Conservation (phyloP, 2,329 filamentous ascomycete genomes). For the Clonostachys rhizophaga region DNA sequence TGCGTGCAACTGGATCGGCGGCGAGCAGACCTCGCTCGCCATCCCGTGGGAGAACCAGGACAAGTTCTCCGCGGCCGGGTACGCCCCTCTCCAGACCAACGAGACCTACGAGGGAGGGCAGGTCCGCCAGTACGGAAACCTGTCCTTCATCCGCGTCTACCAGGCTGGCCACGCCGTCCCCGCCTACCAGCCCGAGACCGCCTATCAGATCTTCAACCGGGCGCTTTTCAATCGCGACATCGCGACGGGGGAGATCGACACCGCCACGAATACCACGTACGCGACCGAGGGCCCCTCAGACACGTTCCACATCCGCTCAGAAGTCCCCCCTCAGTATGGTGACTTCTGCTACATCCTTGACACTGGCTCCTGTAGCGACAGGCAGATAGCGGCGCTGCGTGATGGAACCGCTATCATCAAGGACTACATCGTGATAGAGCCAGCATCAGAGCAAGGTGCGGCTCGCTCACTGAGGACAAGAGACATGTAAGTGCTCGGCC, state of each 20-base stretch:
- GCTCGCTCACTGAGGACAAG: too few relatives aligned
- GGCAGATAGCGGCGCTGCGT: constrained; percentile 6
- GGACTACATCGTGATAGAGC: constrained; percentile 7
- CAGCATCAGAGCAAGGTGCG: neutral
- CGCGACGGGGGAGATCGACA: constrained; percentile 11
- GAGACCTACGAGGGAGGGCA: constrained; percentile 55
- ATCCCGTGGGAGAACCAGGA: constrained; percentile 33
- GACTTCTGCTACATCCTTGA: constrained; percentile 16
- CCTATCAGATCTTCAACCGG: constrained; percentile 56
- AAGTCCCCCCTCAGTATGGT: constrained; percentile 10
- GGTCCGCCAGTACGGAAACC: constrained; percentile 64
- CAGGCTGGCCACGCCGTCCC: constrained; percentile 54
- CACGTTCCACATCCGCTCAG: constrained; percentile 8
- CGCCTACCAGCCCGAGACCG: constrained; percentile 53
- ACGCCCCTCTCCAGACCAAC: constrained; percentile 57
- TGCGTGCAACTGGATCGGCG: constrained; percentile 67
- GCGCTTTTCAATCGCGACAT: constrained; percentile 24
- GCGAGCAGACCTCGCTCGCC: constrained; percentile 42
- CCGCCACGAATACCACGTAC: constrained; percentile 7
- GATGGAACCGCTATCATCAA: constrained; percentile 6
- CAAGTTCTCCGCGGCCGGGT: constrained; percentile 49
- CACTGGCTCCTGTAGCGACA: constrained; percentile 8
- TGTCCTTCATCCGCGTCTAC: constrained; percentile 54
- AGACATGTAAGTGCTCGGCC: too few relatives aligned
- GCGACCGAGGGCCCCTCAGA: constrained; percentile 10